These are phyloP conservation scores for Crucihimalaya himalaica DNA, from an alignment of 345 rosid species.

Conservation along the genomic window DNA sequence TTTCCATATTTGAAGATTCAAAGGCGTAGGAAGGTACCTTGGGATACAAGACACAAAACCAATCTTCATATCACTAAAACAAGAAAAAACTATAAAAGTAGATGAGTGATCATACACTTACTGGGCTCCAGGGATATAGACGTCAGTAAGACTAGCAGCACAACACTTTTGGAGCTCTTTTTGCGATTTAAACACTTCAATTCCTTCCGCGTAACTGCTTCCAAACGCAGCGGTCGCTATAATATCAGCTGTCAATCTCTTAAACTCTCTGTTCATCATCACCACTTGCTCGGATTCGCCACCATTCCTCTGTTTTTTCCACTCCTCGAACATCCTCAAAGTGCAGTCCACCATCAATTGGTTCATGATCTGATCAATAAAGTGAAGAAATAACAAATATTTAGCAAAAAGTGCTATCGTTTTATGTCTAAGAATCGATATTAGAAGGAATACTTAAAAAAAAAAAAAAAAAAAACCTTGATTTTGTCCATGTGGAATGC, in stretches of 20 bases:
- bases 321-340: constrained; percentile 39
- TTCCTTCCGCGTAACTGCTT: constrained; percentile 50
- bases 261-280: constrained; percentile 37
- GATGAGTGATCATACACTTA: constrained; percentile 14
- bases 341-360: constrained; percentile 40
- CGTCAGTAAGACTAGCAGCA: constrained; percentile 18
- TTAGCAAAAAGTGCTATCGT: not conserved
- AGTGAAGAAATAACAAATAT: not conserved
- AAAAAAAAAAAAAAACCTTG: constrained; percentile 39
- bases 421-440: not conserved
- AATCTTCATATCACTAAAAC: not conserved
- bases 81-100: not conserved
- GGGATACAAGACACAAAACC: not conserved
- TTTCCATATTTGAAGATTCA: constrained; percentile 49
- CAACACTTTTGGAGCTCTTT: constrained; percentile 42
- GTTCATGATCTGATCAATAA: constrained; percentile 38
- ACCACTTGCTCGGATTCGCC: constrained; percentile 4
- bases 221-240: constrained; percentile 58
- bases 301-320: constrained; percentile 36
- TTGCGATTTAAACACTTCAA: constrained; percentile 47
- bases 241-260: constrained; percentile 51
- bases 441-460: not conserved
- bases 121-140: constrained; percentile 52
- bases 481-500: constrained; percentile 52
- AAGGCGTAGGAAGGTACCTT: constrained; percentile 55